These are phyloP conservation scores for Carpinus viminea DNA, from an alignment of 306 rosid genomes.

Conservation along the genomic window DNA sequence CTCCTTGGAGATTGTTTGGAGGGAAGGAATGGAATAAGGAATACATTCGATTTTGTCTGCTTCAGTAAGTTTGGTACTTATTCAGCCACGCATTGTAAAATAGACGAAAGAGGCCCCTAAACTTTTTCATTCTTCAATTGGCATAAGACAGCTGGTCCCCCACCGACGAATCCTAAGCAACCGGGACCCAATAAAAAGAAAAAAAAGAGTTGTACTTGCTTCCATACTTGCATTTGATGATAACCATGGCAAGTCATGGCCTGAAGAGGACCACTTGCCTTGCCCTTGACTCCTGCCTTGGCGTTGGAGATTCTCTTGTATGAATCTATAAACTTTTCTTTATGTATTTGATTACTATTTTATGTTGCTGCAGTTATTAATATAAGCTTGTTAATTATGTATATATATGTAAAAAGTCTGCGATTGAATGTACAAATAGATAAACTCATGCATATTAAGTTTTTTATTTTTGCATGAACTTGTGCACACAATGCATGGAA, in stretches of 20 bases:
- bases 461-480: slow-evolving; percentile 10
- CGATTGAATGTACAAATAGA: slow-evolving; percentile 14
- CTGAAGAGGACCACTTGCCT: slow-evolving; percentile 41
- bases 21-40: slow-evolving; percentile 82
- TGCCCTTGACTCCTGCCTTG: slow-evolving; percentile 45
- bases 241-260: slow-evolving; percentile 31
- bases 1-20: slow-evolving; percentile 54
- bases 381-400: slow-evolving; percentile 37
- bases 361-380: slow-evolving; percentile 11
- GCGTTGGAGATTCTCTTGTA: slow-evolving; percentile 41
- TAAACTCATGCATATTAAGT: slow-evolving; percentile 21
- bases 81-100: slow-evolving; percentile 58
- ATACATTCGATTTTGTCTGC: slow-evolving; percentile 81
- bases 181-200: slow-evolving; percentile 36
- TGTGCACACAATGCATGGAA: slow-evolving; percentile 8
- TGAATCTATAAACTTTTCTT: slow-evolving; percentile 36
- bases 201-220: slow-evolving; percentile 52
- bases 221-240: slow-evolving; percentile 40
- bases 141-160: slow-evolving; percentile 41
- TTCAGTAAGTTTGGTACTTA: slow-evolving; percentile 90
- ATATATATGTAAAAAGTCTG: slow-evolving; percentile 16
- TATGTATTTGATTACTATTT: slow-evolving; percentile 25
- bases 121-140: slow-evolving; percentile 48
- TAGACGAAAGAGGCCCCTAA: slow-evolving; percentile 40
- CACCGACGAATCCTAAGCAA: slow-evolving; percentile 47